Conservation (phyloP, 1,139 yeast species). For the Geotrichum bryndzae region DNA sequence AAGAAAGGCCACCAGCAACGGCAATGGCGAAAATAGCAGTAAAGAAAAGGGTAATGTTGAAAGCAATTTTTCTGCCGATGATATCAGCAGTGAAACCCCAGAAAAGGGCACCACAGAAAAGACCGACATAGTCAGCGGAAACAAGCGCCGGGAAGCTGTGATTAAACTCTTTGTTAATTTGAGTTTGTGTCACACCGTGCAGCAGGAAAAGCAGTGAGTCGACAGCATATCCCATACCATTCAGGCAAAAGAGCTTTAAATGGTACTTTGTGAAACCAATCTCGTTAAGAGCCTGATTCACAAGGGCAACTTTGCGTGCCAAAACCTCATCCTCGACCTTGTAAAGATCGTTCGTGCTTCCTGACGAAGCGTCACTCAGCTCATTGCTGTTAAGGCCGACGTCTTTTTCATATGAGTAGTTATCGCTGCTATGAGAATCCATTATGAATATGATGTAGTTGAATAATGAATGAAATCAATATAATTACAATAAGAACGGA, state of each 20-base stretch:
- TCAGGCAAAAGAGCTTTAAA: conserved; percentile 28
- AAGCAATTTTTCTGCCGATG: conserved; percentile 52
- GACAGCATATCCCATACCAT: conserved; percentile 59
- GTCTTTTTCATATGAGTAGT: conserved; percentile 1
- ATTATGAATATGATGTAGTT: neutral
- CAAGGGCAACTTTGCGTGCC: conserved; percentile 23
- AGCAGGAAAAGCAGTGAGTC: conserved; percentile 51
- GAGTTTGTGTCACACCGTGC: conserved; percentile 40
- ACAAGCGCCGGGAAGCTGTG: conserved; percentile 35
- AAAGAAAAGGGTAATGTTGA: conserved; percentile 48
- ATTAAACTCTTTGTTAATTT: conserved; percentile 26
- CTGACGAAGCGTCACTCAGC: conserved; percentile 1
- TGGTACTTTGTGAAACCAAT: conserved; percentile 31
- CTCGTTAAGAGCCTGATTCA: conserved; percentile 31
- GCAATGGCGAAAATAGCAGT: conserved; percentile 49
- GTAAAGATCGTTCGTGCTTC: conserved; percentile 17
- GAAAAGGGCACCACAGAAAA: conserved; percentile 49
- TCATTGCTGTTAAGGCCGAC: neutral
- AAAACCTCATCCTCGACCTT: conserved; percentile 21
- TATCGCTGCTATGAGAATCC: neutral
- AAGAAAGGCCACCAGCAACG: conserved; percentile 47
- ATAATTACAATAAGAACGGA: neutral
- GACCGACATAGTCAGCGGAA: conserved; percentile 44
- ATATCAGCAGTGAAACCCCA: conserved; percentile 45
- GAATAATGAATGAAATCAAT: neutral